phyloP scores from a whole-genome alignment of 2,329 filamentous ascomycete species.

The Pyricularia sp. region DNA sequence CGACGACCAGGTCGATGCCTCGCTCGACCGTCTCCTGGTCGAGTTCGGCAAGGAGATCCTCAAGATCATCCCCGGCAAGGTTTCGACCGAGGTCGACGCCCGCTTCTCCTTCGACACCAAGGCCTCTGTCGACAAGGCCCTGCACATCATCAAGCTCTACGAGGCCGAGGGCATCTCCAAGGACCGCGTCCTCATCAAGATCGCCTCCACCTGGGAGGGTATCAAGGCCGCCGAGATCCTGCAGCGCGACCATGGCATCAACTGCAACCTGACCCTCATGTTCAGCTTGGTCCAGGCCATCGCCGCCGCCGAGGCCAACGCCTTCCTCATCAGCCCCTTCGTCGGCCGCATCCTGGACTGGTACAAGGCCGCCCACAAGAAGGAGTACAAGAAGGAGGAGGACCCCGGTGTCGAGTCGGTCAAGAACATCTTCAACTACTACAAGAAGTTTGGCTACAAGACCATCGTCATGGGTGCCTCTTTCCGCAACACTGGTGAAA shows the following conservation, averaged over 20 bases:
- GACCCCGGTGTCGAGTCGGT: conserved; percentile 96
- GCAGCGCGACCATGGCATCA: conserved; percentile 90
- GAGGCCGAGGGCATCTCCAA: conserved; percentile 84
- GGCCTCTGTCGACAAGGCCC: conserved; percentile 87
- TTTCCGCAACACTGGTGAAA: conserved; percentile 93
- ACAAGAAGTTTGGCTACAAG: conserved; percentile 99
- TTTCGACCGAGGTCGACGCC: conserved; percentile 97
- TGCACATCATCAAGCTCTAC: conserved; percentile 98
- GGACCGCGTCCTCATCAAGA: conserved; percentile 95
- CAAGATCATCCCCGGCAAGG: conserved; percentile 93
- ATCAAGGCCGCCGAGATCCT: conserved; percentile 98
- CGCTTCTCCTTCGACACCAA: conserved; percentile 92
- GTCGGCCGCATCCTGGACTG: conserved; percentile 98
- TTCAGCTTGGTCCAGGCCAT: conserved; percentile 84
- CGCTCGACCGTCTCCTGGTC: conserved; percentile 89
- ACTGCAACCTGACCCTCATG: conserved; percentile 78
- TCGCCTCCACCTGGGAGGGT: conserved; percentile 98
- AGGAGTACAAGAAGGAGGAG: conserved; percentile 80
- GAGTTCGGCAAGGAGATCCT: conserved; percentile 98
- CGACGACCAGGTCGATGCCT: conserved; percentile 78
- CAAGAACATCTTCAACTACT: conserved; percentile 97
- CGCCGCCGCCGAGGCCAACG: conserved; percentile 85
- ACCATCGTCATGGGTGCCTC: conserved; percentile 99
- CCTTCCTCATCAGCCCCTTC: conserved; percentile 98
- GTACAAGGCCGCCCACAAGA: conserved; percentile 95